Percentiles rank a stretch among this genome's conserved stretches.
These are phyloP conservation scores for Lactarius deliciosus DNA, from an alignment of 768 basidiomycete genomes.

Conservation along the genomic window DNA sequence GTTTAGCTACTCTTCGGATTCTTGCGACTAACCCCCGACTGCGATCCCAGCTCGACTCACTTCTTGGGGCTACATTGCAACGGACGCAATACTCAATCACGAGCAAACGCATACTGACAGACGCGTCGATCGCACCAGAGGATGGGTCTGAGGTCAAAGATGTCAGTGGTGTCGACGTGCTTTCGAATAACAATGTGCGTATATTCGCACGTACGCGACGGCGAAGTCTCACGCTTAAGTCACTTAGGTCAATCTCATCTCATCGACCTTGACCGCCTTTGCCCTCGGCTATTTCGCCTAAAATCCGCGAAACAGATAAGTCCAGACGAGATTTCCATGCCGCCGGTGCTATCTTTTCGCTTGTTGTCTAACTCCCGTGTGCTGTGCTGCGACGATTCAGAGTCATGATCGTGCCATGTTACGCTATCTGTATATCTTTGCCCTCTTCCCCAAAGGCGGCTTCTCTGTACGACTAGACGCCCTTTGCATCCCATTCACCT, in stretches of 20 bases:
- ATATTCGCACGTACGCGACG: constrained; percentile 4
- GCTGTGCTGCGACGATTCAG: not conserved
- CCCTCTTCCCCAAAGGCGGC: not conserved
- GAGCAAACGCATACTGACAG: constrained; percentile 63
- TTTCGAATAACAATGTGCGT: constrained; percentile 83
- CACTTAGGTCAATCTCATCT: constrained; percentile 29
- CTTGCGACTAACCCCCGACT: not conserved
- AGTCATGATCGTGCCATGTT: constrained; percentile 1
- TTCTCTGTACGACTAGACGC: constrained; percentile 14
- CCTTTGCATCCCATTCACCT: not conserved
- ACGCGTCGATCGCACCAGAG: constrained; percentile 39
- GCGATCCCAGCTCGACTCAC: constrained; percentile 64
- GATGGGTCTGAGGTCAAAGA: constrained; percentile 49
- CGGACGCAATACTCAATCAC: constrained; percentile 67
- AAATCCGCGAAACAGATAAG: not conserved
- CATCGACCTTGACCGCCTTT: constrained; percentile 28
- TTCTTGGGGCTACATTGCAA: constrained; percentile 87
- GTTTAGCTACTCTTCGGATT: not conserved
- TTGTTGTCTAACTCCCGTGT: not conserved
- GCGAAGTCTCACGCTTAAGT: not conserved
- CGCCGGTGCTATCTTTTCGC: not conserved
- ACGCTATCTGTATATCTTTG: constrained; percentile 17
- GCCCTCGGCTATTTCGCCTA: constrained; percentile 28
- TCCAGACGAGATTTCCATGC: not conserved
- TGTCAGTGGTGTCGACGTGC: constrained; percentile 60